Evolutionary conservation across 345 rosid genomes (phyloP).

Genomic region (Aethionema arabicum): DNA sequence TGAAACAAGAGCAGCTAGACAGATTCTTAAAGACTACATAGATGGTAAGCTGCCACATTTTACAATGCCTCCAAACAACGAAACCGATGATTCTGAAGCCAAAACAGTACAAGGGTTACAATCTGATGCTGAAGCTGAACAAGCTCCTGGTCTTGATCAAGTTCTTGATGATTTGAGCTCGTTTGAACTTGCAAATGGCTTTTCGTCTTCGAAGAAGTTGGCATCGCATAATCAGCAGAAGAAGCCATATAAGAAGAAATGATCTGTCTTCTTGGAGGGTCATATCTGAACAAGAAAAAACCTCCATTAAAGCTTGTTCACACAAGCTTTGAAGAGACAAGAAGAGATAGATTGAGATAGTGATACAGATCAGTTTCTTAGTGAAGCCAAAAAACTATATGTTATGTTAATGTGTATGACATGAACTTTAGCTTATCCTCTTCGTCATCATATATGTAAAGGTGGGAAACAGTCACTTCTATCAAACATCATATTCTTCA

Average conservation of each 20-base stretch:
- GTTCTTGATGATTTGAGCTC: slow-evolving; percentile 73
- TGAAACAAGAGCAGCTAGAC: slow-evolving; percentile 85
- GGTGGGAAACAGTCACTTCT: too few species aligned
- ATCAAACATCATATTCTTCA: too few species aligned
- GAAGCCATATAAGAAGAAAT: slow-evolving; percentile 68
- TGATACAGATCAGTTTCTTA: too few species aligned
- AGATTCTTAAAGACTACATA: slow-evolving; percentile 75
- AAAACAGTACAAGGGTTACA: slow-evolving; percentile 41
- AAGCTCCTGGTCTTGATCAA: slow-evolving; percentile 43
- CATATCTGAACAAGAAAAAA: neutral
- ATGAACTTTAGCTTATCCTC: too few species aligned
- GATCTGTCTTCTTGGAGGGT: slow-evolving; percentile 56
- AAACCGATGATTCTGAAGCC: slow-evolving; percentile 25
- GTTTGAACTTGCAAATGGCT: slow-evolving; percentile 72
- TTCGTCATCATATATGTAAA: too few species aligned
- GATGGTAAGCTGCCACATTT: slow-evolving; percentile 82
- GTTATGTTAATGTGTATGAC: too few species aligned
- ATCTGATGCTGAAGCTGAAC: slow-evolving; percentile 33
- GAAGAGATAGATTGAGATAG: too few species aligned
- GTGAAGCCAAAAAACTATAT: neutral
- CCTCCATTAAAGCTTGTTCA: neutral
- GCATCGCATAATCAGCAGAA: slow-evolving; percentile 62
- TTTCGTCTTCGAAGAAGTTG: slow-evolving; percentile 46
- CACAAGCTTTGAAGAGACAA: too few species aligned
- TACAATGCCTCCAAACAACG: slow-evolving; percentile 62